Evolutionary conservation across 2,329 filamentous ascomycete species (phyloP).

Genomic region (Corinectria fuckeliana): DNA sequence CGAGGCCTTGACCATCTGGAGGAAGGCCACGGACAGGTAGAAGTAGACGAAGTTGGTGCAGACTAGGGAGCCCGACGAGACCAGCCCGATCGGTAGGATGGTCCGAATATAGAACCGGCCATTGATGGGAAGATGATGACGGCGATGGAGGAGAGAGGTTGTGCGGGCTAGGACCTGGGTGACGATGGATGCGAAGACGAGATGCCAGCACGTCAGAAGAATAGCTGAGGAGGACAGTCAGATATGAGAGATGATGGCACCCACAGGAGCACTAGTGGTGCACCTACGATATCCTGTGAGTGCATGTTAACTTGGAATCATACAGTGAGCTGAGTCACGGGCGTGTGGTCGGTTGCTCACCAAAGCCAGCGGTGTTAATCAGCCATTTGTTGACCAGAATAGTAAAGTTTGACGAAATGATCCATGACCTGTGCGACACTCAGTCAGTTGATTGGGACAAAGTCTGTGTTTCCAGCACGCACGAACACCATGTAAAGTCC

Average conservation of each 20-base stretch:
- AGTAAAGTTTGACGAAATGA: conserved; percentile 79
- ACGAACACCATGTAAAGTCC: background rate
- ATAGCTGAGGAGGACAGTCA: conserved; percentile 44
- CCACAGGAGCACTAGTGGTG: too few species aligned
- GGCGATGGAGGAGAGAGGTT: conserved; percentile 65
- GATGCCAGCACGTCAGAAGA: conserved; percentile 70
- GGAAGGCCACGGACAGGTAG: conserved; percentile 69
- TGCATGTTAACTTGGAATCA: too few species aligned
- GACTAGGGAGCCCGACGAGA: conserved; percentile 68
- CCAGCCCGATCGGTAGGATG: conserved; percentile 68
- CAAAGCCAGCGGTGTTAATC: conserved; percentile 73
- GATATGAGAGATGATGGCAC: background rate
- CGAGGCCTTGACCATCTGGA: conserved; percentile 73
- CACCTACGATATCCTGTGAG: conserved; percentile 38
- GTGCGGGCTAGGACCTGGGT: conserved; percentile 69
- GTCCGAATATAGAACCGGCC: conserved; percentile 64
- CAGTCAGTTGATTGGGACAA: background rate
- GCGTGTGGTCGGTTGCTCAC: conserved; percentile 52
- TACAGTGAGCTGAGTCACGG: too few species aligned
- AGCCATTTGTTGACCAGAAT: conserved; percentile 94
- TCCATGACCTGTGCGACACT: conserved; percentile 68
- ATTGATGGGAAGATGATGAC: conserved; percentile 66
- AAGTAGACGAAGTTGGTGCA: conserved; percentile 71
- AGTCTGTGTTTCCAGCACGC: background rate
- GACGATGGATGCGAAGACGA: conserved; percentile 67